Evolutionary conservation across 1,284 basidiomycete genomes (phyloP), one percentile per base, ranked within the genome.

Genomic region (Hemileia vastatrix): DNA sequence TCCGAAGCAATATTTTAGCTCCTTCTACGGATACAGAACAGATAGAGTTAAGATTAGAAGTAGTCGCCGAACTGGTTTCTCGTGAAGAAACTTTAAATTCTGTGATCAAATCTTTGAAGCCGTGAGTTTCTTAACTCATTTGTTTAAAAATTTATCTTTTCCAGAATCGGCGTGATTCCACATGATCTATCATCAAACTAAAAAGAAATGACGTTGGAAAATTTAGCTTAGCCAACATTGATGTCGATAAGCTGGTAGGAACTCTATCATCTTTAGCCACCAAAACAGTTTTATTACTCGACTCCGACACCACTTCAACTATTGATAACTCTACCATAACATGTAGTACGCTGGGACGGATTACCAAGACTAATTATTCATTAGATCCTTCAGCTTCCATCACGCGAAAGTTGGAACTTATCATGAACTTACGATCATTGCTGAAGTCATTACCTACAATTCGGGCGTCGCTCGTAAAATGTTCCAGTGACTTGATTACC

Each of bases 371-470:
- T 21, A 4, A n/a, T 13, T 31, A 44, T 33, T 11, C 54, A 45
- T n/a, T n/a, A 24, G 60, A 63, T 18, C 60, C 60, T 3, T 56
- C 60, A 3, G 11, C 51, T 3, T 33, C 53, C 9, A 63, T 63
- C 21, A 63, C 60, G 11, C 53, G 54, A 43, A 63, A 63, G 24
- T 48, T 63, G n/a, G 54, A 63, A 31, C 52, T 63, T 21, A 40
- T 63, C 33, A 54, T 49, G 21, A 50, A 53, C 6, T 45, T 63
- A n/a, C 40, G 27, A 40, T 51, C 47, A 2, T 23, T 63, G 27
- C 53, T 63, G n/a, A 27, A 51, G 11, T 63, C 60, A 32, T 9
- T 63, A 15, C 21, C 40, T 51, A 32, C 53, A 3, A 56, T 63
- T 24, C 53, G 48, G 9, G 48, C 24, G n/a, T 45, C 60, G n/a